phyloP scores from a whole-genome alignment of 345 rosid genomes.

The Eutrema japonicum region DNA sequence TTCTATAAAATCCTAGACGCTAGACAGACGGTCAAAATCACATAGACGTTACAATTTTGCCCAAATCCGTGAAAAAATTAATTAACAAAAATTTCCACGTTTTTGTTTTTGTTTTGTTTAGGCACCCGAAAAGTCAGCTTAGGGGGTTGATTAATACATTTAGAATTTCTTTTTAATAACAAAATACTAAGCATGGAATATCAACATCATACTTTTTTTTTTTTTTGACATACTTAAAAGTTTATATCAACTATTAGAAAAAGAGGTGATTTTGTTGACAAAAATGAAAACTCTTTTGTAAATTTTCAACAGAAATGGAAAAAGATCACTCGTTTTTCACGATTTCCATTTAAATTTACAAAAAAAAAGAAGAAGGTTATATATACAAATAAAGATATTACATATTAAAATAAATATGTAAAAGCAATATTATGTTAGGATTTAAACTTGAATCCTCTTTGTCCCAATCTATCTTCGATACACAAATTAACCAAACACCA shows the following conservation, averaged over 20 bases:
- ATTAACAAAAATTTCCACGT: neutral
- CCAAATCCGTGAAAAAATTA: neutral
- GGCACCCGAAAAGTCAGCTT: too few relatives aligned
- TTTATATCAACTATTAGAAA: neutral
- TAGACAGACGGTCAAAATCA: neutral
- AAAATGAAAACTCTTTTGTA: too few relatives aligned
- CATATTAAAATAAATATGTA: neutral
- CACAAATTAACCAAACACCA: too few relatives aligned
- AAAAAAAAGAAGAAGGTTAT: neutral
- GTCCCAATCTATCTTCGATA: too few relatives aligned
- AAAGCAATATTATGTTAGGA: neutral
- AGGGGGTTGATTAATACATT: too few relatives aligned
- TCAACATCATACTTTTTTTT: too few relatives aligned
- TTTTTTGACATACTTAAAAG: too few relatives aligned
- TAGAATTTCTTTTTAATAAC: too few relatives aligned
- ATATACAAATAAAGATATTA: neutral
- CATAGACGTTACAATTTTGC: neutral
- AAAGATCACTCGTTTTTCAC: slow-evolving; percentile 6
- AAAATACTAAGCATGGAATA: neutral
- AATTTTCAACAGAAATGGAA: neutral
- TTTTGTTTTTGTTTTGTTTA: too few relatives aligned
- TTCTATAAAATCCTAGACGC: neutral
- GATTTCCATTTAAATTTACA: neutral
- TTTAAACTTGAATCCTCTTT: too few relatives aligned
- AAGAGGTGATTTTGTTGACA: too few relatives aligned